These are phyloP conservation scores for Narthecium ossifragum DNA, from an alignment of 106 monocot species.

Conservation along the genomic window DNA sequence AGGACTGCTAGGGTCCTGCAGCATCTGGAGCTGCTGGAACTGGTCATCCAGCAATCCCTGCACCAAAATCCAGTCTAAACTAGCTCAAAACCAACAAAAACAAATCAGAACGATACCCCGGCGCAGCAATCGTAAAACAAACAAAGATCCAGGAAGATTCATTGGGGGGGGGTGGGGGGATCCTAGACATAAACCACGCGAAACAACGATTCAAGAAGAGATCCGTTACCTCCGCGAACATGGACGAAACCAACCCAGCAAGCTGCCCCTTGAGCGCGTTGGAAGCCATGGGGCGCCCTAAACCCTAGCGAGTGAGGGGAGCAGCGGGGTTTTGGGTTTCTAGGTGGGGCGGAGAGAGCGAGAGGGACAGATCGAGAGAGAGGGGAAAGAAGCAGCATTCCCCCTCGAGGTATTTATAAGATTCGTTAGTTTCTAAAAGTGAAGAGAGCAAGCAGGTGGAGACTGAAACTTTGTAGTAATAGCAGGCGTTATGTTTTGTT, in stretches of 20 bases:
- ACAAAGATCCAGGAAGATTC: background rate
- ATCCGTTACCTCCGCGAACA: conserved; percentile 47
- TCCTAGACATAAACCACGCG: background rate
- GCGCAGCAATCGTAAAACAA: background rate
- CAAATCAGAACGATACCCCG: background rate
- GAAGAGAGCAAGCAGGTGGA: too few species aligned
- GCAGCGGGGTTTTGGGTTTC: too few species aligned
- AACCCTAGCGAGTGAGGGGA: too few species aligned
- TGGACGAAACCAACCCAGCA: conserved; percentile 29
- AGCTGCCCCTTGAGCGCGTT: conserved; percentile 18
- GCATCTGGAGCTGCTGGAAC: conserved; percentile 51
- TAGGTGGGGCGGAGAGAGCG: too few species aligned
- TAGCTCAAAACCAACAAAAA: background rate
- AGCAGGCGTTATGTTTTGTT: too few species aligned
- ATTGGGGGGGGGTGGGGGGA: background rate
- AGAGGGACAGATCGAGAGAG: too few species aligned
- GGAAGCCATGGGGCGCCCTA: background rate
- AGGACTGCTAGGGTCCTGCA: conserved; percentile 45
- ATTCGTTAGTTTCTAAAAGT: too few species aligned
- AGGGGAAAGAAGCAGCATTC: too few species aligned
- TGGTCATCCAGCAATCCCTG: conserved; percentile 61
- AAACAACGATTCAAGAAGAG: background rate
- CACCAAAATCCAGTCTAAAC: too few species aligned
- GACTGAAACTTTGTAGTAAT: too few species aligned
- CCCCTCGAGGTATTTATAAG: too few species aligned